These are phyloP conservation scores for Fusarium cicatricum DNA, from an alignment of 2,329 filamentous ascomycete species.

Conservation along the genomic window DNA sequence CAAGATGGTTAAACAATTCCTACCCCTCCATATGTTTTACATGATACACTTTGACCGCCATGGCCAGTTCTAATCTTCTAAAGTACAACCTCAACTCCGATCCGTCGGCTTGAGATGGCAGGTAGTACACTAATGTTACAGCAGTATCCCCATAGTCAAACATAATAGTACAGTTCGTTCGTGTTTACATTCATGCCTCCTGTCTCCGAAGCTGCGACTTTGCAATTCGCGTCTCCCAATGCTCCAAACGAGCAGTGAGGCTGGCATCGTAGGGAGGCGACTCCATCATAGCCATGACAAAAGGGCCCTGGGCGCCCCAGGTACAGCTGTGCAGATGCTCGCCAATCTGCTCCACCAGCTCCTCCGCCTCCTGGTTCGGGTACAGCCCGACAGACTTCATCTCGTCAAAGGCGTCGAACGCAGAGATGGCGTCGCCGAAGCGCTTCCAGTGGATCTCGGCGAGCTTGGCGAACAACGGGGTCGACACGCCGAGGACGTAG, in stretches of 20 bases:
- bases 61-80: background rate
- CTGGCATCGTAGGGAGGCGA: constrained; percentile 46
- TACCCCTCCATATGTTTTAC: background rate
- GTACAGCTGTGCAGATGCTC: constrained; percentile 47
- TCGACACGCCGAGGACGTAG: constrained; percentile 76
- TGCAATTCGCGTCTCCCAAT: constrained; percentile 5
- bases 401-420: constrained; percentile 67
- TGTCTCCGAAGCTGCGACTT: constrained; percentile 5
- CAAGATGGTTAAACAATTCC: background rate
- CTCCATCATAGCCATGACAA: constrained; percentile 52
- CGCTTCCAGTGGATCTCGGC: constrained; percentile 68
- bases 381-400: constrained; percentile 71
- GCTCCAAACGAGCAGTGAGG: constrained; percentile 37
- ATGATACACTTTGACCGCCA: background rate
- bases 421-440: constrained; percentile 63
- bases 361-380: constrained; percentile 54
- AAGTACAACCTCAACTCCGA: background rate
- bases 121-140: constrained; percentile 5
- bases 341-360: constrained; percentile 43
- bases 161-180: background rate
- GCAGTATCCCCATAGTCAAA: background rate
- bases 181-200: background rate
- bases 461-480: constrained; percentile 74
- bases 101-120: background rate
- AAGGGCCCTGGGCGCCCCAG: constrained; percentile 49